Base-by-base conservation (phyloP, 1,284 basidiomycete genomes). In the Inonotus hispidus region DNA sequence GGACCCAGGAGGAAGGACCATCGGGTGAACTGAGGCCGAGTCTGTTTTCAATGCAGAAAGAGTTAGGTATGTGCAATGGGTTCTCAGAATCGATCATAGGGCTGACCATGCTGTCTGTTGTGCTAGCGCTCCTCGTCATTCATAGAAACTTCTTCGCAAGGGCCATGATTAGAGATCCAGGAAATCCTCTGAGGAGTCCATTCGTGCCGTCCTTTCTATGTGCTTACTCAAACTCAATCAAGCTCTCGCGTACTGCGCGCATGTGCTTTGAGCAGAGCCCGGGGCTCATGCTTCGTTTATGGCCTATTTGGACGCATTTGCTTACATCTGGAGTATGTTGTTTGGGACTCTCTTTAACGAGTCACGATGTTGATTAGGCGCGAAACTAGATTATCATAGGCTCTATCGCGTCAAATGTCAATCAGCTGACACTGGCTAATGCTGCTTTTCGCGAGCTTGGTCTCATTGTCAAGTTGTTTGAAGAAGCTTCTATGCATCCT, bases 231-330 rank as follows among this genome's bases (percentile, higher is more conserved):
- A 32, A n/a, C n/a, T 38, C 62, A n/a, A 63, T 57, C 23, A 56
- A 41, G 7, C 23, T 63, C 16, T 39, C 60, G 35, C 53, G 62
- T 16, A n/a, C 6, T 19, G 19, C 53, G 27, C 45, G 53, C 27
- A 21, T 35, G 29, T 35, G n/a, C 13, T 58, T 53, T 35, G 49
- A 46, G 3, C 38, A 57, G 11, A 32, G 21, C 39, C 25, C 49
- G 27, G 43, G 43, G 13, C 3, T 63, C 7, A 2, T 63, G 8
- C 35, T 63, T 37, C 71, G 75, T 14, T 74, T 73, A 66, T 76
- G 75, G 74, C 68, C 68, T 32, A 69, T 73, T 64, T 76, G 74
- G 74, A 73, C 72, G 3, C 74, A 74, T 59, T 71, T 72, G 2
- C 75, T 77, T 62, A 74, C 75, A 23, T 72, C 75, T 32, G 72